phyloP scores from a whole-genome alignment of 495 filamentous ascomycete species.

The Podospora sp. region DNA sequence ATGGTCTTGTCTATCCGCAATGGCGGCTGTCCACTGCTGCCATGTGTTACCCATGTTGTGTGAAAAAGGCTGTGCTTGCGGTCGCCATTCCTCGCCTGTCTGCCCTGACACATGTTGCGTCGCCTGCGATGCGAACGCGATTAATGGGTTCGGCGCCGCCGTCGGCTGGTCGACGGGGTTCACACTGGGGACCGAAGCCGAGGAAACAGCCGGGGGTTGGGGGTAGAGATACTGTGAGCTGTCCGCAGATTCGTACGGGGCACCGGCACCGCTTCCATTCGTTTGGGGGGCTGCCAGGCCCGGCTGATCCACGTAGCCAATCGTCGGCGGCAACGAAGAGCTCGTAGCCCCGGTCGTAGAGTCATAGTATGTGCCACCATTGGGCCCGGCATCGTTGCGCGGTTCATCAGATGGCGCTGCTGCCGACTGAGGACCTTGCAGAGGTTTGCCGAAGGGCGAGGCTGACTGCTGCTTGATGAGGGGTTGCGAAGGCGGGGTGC shows the following conservation, averaged over 20 bases:
- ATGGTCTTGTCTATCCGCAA: slow-evolving; percentile 49
- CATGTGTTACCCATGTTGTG: slow-evolving; percentile 40
- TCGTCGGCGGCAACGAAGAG: slow-evolving; percentile 30
- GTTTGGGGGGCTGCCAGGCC: slow-evolving; percentile 24
- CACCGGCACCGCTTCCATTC: slow-evolving; percentile 30
- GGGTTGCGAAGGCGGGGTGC: slow-evolving; percentile 15
- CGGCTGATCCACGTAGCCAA: slow-evolving; percentile 22
- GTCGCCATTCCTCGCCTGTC: slow-evolving; percentile 33
- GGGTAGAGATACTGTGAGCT: slow-evolving; percentile 30
- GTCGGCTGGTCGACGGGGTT: slow-evolving; percentile 17
- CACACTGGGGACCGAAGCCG: slow-evolving; percentile 18
- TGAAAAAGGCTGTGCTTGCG: slow-evolving; percentile 29
- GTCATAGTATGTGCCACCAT: slow-evolving; percentile 34
- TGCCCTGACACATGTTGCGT: slow-evolving; percentile 38
- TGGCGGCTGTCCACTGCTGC: slow-evolving; percentile 52
- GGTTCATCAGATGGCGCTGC: slow-evolving; percentile 16
- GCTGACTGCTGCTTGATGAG: slow-evolving; percentile 21
- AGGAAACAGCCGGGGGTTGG: slow-evolving; percentile 17
- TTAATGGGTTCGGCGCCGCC: slow-evolving; percentile 31
- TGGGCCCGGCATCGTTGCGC: slow-evolving; percentile 23
- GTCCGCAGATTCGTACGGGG: slow-evolving; percentile 23
- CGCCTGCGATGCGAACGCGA: slow-evolving; percentile 41
- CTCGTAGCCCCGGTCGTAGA: slow-evolving; percentile 13
- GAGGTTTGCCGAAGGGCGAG: slow-evolving; percentile 20
- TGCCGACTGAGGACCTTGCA: neutral